Base-by-base conservation (phyloP, 2,329 filamentous ascomycete genomes). In the Torrubiella hemipterigena region DNA sequence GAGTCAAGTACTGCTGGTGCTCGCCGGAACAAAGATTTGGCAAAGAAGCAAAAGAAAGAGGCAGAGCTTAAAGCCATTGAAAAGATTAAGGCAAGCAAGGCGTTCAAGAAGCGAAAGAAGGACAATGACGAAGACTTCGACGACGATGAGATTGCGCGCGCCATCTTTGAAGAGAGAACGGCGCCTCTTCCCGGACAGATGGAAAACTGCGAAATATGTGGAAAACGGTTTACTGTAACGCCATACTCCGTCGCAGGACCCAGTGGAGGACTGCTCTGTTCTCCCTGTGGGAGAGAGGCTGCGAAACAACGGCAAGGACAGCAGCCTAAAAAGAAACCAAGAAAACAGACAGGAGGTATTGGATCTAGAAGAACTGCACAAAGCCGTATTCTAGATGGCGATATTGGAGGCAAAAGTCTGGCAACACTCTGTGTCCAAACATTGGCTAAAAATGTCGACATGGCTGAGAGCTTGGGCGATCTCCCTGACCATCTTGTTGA, bases 141-240 rank as follows among this genome's bases (percentile, higher is more conserved):
- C 4, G 67, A 70, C 6, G 63, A 70, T 30, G 69, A 67, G 12
- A 40, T 71, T 27, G 64, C 62, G 3, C 51, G 54, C 10, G 58
- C 62, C 43, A 54, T 73, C 13, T 57, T 73, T 46, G 43, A 67
- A 30, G 45, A 66, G 37, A 51, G 49, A 17, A 45, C 56, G 22
- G 61, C 61, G 19, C 77, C 77, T 2, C 51, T 78, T n/a, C 82
- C 85, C 2, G 86, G 84, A 3, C 89, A 96, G 53, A 73, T 89
- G 48, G 85, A 82, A 40, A 87, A 94, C 42, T 96, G 89, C 50
- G 85, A 82, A 39, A 59, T 77, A 4, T 96, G 89, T 52, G 67
- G 70, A 26, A 93, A 91, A 52, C 77, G 86, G 22, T 96, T 96
- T 49, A 94, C 85, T 0, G 87, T 96, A 27, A 95, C 89, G 0